phyloP scores from a whole-genome alignment of 2,329 filamentous ascomycete species.

The Sporothrix brunneoviolacea region DNA sequence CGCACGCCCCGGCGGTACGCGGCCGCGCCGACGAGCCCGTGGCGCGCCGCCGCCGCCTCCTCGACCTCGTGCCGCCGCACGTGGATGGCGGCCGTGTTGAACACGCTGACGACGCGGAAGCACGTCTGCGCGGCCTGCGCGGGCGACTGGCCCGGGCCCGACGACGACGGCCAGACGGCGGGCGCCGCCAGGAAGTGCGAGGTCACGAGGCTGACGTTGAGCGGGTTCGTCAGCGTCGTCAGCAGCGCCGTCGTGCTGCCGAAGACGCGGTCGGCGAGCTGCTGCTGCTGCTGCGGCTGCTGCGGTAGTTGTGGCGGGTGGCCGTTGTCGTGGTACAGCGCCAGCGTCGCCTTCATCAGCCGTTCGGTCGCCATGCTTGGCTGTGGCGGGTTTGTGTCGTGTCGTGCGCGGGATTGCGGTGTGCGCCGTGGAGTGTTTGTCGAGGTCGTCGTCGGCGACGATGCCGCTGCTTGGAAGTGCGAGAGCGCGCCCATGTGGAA shows the following conservation, averaged over 20 bases:
- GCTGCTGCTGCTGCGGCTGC: slow-evolving; percentile 22
- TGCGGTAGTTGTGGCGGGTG: slow-evolving; percentile 23
- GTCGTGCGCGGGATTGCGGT: no score
- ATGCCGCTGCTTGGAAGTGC: not conserved
- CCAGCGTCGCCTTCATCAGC: slow-evolving; percentile 59
- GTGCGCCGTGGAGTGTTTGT: no score
- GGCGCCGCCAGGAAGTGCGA: slow-evolving; percentile 66
- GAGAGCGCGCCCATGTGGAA: not conserved
- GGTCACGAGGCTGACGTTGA: slow-evolving; percentile 67
- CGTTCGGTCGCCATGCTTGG: slow-evolving; percentile 60
- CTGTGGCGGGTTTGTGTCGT: no score
- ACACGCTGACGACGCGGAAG: slow-evolving; percentile 62
- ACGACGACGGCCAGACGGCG: slow-evolving; percentile 53
- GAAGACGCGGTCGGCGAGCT: slow-evolving; percentile 54
- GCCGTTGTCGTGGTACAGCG: slow-evolving; percentile 49
- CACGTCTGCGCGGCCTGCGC: slow-evolving; percentile 49
- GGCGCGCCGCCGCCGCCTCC: slow-evolving; percentile 28
- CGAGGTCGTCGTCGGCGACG: not conserved
- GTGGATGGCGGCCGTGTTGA: slow-evolving; percentile 57
- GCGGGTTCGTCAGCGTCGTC: slow-evolving; percentile 63
- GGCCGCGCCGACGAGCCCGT: slow-evolving; percentile 12
- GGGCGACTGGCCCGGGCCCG: not conserved
- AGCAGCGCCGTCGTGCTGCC: slow-evolving; percentile 62
- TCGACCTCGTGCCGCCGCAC: slow-evolving; percentile 44
- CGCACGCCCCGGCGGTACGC: slow-evolving; percentile 13